phyloP scores from a whole-genome alignment of 148 eudicot species.

The Camellia lanceoleosa region DNA sequence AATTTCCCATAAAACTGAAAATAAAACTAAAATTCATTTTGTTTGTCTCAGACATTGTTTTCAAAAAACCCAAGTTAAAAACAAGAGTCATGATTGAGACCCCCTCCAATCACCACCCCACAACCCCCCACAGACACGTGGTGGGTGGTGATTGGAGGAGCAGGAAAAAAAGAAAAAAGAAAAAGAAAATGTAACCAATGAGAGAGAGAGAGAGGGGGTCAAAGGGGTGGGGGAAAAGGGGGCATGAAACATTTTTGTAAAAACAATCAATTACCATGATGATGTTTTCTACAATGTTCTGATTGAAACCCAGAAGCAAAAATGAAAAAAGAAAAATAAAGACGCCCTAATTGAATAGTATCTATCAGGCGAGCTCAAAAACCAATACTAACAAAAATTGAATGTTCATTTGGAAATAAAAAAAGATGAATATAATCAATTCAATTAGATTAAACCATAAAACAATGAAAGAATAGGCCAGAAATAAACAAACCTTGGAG shows the following conservation, averaged over 20 bases:
- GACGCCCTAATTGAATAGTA: background rate
- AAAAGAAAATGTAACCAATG: no score
- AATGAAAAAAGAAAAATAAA: background rate
- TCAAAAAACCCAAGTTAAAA: background rate
- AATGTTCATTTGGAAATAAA: background rate
- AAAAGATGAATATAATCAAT: background rate
- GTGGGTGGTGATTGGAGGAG: no score
- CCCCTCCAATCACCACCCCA: no score
- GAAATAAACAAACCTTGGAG: conserved; percentile 52
- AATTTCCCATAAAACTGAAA: background rate
- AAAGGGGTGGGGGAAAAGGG: no score
- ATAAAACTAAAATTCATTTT: background rate
- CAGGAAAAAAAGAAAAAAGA: no score
- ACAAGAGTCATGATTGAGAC: no score
- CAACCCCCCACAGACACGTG: no score
- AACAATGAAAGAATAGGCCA: background rate
- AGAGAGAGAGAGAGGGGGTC: no score
- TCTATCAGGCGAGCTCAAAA: background rate
- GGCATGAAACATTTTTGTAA: no score
- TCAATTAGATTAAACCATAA: background rate
- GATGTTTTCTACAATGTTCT: background rate
- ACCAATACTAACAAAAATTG: background rate
- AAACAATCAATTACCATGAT: background rate
- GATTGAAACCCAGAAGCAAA: background rate
- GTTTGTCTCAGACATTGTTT: background rate